Evolutionary conservation across 176 grass and related monocot species (phyloP).

Genomic region (Cymbopogon citratus): DNA sequence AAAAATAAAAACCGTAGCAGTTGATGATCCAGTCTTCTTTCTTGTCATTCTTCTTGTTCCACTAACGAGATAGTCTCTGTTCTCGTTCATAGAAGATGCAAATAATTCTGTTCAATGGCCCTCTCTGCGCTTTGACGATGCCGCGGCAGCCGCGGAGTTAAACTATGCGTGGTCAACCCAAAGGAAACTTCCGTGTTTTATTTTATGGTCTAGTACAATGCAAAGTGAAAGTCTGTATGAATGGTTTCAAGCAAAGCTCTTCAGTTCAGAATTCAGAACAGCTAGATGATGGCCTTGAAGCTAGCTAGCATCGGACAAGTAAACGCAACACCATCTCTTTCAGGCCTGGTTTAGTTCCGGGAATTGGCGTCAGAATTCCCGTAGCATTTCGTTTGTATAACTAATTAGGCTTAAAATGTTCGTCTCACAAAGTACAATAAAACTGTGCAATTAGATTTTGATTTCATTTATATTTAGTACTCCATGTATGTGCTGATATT

Average conservation of each 20-base stretch:
- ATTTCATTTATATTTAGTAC: too few relatives aligned
- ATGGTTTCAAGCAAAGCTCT: not conserved
- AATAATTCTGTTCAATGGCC: conserved; percentile 3
- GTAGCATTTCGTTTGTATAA: too few relatives aligned
- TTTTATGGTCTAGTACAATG: not conserved
- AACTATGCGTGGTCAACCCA: conserved; percentile 1
- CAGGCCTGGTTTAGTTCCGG: not conserved
- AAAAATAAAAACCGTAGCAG: not conserved
- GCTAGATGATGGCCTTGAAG: not conserved
- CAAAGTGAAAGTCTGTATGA: not conserved
- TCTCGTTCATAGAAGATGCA: not conserved
- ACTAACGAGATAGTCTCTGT: not conserved
- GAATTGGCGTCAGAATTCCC: too few relatives aligned
- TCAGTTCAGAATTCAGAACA: not conserved
- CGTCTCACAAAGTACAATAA: too few relatives aligned
- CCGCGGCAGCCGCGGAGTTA: not conserved
- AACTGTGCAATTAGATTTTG: too few relatives aligned
- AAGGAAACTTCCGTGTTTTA: not conserved
- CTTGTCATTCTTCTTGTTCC: not conserved
- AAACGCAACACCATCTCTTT: not conserved
- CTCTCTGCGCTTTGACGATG: not conserved
- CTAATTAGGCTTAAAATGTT: too few relatives aligned
- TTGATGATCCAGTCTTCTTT: not conserved
- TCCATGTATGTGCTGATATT: too few relatives aligned
- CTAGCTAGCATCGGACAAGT: not conserved